Percentiles rank a stretch among this genome's conserved stretches.
These are phyloP conservation scores for Candida morakotiae DNA, from an alignment of 805 yeast genomes.

Conservation along the genomic window DNA sequence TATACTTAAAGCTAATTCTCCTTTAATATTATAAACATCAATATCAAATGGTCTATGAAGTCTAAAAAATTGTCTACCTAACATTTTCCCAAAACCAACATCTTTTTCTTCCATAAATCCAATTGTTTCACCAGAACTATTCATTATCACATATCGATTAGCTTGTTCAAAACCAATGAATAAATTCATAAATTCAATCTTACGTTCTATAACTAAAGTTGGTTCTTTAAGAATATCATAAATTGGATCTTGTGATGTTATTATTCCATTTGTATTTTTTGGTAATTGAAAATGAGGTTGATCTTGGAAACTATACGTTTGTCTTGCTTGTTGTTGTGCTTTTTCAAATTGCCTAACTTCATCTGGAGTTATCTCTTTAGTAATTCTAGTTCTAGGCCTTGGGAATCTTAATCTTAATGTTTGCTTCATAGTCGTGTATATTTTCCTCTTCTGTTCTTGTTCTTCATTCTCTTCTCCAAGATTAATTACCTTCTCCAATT, in stretches of 20 bases:
- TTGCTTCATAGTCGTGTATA: too few relatives aligned
- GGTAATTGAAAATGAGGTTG: conserved; percentile 31
- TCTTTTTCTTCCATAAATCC: conserved; percentile 86
- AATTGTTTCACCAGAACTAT: conserved; percentile 65
- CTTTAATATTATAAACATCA: conserved; percentile 63
- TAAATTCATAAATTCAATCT: conserved; percentile 83
- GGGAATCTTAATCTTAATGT: too few relatives aligned
- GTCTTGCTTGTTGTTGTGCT: conserved; percentile 11
- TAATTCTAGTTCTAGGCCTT: conserved; percentile 21
- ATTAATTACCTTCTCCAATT: too few relatives aligned
- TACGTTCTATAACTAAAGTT: conserved; percentile 80
- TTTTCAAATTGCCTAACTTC: conserved; percentile 23
- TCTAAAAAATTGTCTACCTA: conserved; percentile 80
- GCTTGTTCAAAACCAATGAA: conserved; percentile 91
- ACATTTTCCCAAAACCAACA: conserved; percentile 57
- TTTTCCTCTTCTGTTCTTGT: too few relatives aligned
- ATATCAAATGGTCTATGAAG: conserved; percentile 83
- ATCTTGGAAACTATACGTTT: conserved; percentile 21
- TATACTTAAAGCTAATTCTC: conserved; percentile 59
- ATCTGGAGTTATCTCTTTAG: conserved; percentile 32
- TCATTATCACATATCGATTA: conserved; percentile 70
- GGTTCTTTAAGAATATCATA: conserved; percentile 69
- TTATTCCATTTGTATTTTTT: conserved; percentile 46
- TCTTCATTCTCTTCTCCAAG: too few relatives aligned
- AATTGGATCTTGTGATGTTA: conserved; percentile 56